These are phyloP conservation scores for Aspergillus proliferans DNA, from an alignment of 2,329 filamentous ascomycete species.

Conservation along the genomic window DNA sequence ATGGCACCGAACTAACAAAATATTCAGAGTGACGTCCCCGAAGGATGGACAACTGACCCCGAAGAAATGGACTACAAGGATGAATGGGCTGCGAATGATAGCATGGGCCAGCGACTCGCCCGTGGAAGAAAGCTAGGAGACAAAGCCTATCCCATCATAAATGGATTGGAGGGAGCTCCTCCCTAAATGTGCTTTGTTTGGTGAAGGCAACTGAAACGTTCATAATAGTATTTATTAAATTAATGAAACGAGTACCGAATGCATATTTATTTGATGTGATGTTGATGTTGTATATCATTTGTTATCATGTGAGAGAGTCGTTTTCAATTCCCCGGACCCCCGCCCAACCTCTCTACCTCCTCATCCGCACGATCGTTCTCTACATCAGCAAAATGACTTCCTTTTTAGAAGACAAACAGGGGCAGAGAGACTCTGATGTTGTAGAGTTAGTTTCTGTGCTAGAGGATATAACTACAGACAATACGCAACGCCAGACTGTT, in stretches of 20 bases:
- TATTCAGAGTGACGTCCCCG: not conserved
- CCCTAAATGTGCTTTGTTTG: not conserved
- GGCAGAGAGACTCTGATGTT: not conserved
- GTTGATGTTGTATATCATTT: not conserved
- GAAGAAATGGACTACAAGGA: not conserved
- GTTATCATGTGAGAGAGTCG: not conserved
- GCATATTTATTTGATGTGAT: not conserved
- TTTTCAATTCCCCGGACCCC: not conserved
- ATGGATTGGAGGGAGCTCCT: not conserved
- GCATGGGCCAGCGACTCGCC: not conserved
- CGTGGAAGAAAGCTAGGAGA: not conserved
- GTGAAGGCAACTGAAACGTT: not conserved
- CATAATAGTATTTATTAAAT: not conserved
- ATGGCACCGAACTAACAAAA: not conserved
- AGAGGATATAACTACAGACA: not conserved
- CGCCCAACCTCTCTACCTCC: not conserved
- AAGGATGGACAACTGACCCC: not conserved
- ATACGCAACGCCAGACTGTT: not conserved
- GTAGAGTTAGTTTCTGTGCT: not conserved
- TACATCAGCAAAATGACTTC: not conserved
- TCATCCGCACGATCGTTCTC: not conserved
- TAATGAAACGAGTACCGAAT: not conserved
- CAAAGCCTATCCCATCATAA: not conserved
- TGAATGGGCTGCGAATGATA: not conserved
- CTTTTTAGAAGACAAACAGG: not conserved